Percentiles rank a stretch among this genome's conserved stretches.
Evolutionary conservation across 495 filamentous ascomycete species (phyloP).

Genomic region (Xylaria palmicola): DNA sequence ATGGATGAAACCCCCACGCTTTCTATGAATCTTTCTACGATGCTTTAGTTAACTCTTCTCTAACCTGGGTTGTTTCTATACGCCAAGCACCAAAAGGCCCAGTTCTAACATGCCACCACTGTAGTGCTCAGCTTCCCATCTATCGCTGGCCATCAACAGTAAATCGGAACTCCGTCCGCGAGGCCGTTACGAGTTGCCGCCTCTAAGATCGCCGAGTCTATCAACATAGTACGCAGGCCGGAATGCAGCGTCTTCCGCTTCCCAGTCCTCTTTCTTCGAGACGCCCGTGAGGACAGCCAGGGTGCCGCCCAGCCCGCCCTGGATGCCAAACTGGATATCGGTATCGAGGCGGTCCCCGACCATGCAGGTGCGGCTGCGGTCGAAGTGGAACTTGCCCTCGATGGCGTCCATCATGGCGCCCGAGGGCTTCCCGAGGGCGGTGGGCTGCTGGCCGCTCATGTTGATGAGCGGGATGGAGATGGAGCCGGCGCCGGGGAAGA

Average conservation of each 20-base stretch:
- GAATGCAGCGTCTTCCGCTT: slow-evolving; percentile 56
- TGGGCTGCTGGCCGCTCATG: slow-evolving; percentile 67
- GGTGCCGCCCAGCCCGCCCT: slow-evolving; percentile 88
- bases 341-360: slow-evolving; percentile 92
- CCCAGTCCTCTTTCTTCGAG: slow-evolving; percentile 74
- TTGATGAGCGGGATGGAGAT: slow-evolving; percentile 76
- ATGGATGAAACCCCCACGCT: not conserved
- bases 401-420: slow-evolving; percentile 99
- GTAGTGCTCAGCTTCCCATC: not conserved
- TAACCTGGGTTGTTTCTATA: not conserved
- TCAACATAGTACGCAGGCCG: slow-evolving; percentile 80
- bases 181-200: slow-evolving; percentile 19
- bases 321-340: slow-evolving; percentile 92
- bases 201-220: slow-evolving; percentile 71
- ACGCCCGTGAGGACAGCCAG: slow-evolving; percentile 91
- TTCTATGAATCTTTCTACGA: not conserved
- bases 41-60: not conserved
- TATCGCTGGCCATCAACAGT: not conserved
- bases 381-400: slow-evolving; percentile 90
- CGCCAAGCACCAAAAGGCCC: not conserved
- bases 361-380: slow-evolving; percentile 87
- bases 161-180: not conserved
- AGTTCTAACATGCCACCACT: not conserved
- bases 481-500: slow-evolving; percentile 91
- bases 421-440: slow-evolving; percentile 87